Base-by-base conservation (phyloP, 2,329 filamentous ascomycete genomes). In the Helicocarpus griseus region DNA sequence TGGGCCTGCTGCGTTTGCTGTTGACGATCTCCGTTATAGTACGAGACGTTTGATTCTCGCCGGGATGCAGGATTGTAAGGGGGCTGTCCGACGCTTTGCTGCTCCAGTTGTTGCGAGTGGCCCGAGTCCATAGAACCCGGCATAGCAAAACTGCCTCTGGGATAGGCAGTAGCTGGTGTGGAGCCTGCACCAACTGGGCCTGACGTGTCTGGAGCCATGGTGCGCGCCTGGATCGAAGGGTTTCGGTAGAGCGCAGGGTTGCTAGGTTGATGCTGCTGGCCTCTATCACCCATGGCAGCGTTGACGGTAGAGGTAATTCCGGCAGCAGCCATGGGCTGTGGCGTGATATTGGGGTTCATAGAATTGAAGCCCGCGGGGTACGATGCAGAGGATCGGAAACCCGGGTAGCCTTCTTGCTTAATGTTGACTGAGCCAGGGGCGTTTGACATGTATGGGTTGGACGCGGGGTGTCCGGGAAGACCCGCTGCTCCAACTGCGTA, bases 211-310 rank as follows among this genome's bases (percentile, higher is more conserved):
- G 68, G 64, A 6, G 65, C 60, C 35, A 68, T 61, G 48, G 61
- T 68, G 39, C 69, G 65, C 21, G 65, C 67, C 11, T 68, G 67
- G 22, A 71, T 63, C 7, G 68, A 69, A 3, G 67, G 65, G 38
- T 68, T 71, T 45, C 69, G 65, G 51, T 72, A 71, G 9, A 66
- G 62, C 2, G 64, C 61, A 1, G 63, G 61, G 49, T 64, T 67
- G 54, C 44, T 40, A 33, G 46, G 48, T 38, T 66, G 63, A 14
- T 68, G 64, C 2, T 66, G 65, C 22, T 67, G 63, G 52, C 62
- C 67, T 39, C 68, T 66, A 24, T 69, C 68, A 48, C 56, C 61
- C 35, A 69, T 65, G 52, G 28, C 28, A 33, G 43, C 1, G 28
- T 22, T 33, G 43, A 31, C 26, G 19, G 26, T 17, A 31, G 43